Base-by-base conservation (phyloP, 306 rosid genomes). In the Glycine soja region DNA sequence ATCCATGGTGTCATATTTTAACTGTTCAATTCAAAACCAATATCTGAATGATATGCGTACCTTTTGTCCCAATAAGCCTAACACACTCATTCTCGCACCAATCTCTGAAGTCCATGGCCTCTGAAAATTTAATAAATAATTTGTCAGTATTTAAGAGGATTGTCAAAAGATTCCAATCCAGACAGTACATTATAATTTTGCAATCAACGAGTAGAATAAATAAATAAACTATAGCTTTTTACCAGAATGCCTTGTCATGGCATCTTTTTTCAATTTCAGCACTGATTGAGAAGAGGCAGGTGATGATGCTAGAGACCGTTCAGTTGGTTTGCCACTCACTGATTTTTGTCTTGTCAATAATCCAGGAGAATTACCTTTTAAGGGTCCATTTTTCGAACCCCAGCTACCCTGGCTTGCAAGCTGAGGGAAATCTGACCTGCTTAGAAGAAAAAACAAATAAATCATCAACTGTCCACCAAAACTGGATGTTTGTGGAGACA, bases 81-180 rank as follows among this genome's bases (percentile, higher is more conserved):
- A 61, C 82, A 6, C 94, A 92, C 83, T 95, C 98, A 66, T 75
- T 91, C 87, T 91, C 92, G 76, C 98, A 95, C 98, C 98, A 95
- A 87, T 85, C 94, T 53, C 90, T 85, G 88, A 95, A 95, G 77
- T 81, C 95, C 83, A 51, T 89, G 58, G 98, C 98, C 88, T 95
- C 98, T 95, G 90, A 77, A 87, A 81, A 66, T 66, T 40, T n/a
- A 10, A 30, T 40, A 6, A 30, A 15, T 9, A 6, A 36, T 11
- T 52, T 19, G 52, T 77, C 59, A 69, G 54, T 36, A 34, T 3
- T 32, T 45, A 13, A 47, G 46, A 69, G 61, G 45, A 57, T 38
- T 18, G 34, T 32, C 47, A 43, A 57, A 54, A 32, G 7, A 65
- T 24, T 24, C 2, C 30, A 24, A 24, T 40, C 66, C 7, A 83